Conservation (phyloP, 352 stramenopile genomes). For the Elongisporangium undulatum region DNA sequence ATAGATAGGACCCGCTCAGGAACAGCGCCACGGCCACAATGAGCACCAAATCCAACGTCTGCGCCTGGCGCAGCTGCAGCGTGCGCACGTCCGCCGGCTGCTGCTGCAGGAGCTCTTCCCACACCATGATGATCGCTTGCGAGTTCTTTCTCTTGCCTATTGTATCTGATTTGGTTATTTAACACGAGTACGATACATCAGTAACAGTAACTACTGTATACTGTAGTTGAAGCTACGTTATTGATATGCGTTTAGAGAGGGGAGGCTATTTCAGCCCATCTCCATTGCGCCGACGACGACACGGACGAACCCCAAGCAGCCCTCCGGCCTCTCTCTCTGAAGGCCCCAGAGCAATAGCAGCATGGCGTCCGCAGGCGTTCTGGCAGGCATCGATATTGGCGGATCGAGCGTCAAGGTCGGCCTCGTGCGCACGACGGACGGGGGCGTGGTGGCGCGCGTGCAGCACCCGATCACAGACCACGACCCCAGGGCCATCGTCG, state of each 20-base stretch:
- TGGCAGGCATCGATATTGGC: slow-evolving; percentile 72
- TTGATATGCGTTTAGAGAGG: not conserved
- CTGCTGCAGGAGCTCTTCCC: not conserved
- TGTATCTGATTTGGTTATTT: not conserved
- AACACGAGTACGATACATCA: not conserved
- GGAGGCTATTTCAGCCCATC: not conserved
- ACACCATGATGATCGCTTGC: not conserved
- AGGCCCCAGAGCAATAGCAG: not conserved
- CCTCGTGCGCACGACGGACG: slow-evolving; percentile 36
- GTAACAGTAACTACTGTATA: too few species aligned
- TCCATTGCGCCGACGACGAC: not conserved
- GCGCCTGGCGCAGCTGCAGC: slow-evolving; percentile 16
- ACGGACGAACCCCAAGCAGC: not conserved
- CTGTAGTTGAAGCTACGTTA: not conserved
- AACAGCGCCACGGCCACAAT: slow-evolving; percentile 37
- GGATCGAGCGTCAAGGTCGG: slow-evolving; percentile 72
- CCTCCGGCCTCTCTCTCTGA: not conserved
- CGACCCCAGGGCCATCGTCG: slow-evolving; percentile 47
- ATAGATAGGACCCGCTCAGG: slow-evolving; percentile 44
- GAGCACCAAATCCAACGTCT: slow-evolving; percentile 31
- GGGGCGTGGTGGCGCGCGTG: slow-evolving; percentile 37
- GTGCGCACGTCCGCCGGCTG: not conserved
- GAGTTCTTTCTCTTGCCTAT: not conserved
- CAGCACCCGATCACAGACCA: slow-evolving; percentile 31
- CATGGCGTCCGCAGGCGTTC: slow-evolving; percentile 5